Conservation (phyloP, 176 grass and related monocot species). For the Raddia distichophylla region DNA sequence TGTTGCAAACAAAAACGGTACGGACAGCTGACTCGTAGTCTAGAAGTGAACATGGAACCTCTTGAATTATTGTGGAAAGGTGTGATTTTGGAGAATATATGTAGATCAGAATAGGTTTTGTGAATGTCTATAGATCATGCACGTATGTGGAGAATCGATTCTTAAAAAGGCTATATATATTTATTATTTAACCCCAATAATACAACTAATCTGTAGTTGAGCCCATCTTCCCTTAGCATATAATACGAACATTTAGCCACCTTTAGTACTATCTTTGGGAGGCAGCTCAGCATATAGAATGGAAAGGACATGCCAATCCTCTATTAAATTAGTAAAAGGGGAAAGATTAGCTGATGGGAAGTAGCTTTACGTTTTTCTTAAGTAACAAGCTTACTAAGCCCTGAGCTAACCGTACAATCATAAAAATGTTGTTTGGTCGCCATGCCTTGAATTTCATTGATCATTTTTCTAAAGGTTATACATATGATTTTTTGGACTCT, state of each 20-base stretch:
- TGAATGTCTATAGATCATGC: constrained; percentile 53
- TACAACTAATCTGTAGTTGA: constrained; percentile 46
- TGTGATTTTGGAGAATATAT: constrained; percentile 72
- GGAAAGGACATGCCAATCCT: constrained; percentile 27
- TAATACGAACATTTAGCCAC: constrained; percentile 34
- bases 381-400: constrained; percentile 29
- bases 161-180: constrained; percentile 49
- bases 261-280: constrained; percentile 49
- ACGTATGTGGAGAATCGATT: constrained; percentile 72
- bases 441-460: background rate
- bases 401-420: background rate
- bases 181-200: constrained; percentile 70
- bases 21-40: constrained; percentile 48
- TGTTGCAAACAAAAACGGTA: constrained; percentile 33
- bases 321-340: constrained; percentile 34
- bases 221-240: constrained; percentile 44
- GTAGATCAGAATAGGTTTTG: constrained; percentile 61
- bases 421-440: constrained; percentile 23
- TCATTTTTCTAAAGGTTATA: constrained; percentile 3
- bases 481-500: background rate
- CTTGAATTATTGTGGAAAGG: constrained; percentile 85
- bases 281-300: constrained; percentile 41
- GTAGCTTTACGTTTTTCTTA: constrained; percentile 12
- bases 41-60: constrained; percentile 68
- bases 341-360: constrained; percentile 22